These are phyloP conservation scores for Chlamydomonas sp. DNA, from an alignment of 139 green algal species.

Conservation along the genomic window DNA sequence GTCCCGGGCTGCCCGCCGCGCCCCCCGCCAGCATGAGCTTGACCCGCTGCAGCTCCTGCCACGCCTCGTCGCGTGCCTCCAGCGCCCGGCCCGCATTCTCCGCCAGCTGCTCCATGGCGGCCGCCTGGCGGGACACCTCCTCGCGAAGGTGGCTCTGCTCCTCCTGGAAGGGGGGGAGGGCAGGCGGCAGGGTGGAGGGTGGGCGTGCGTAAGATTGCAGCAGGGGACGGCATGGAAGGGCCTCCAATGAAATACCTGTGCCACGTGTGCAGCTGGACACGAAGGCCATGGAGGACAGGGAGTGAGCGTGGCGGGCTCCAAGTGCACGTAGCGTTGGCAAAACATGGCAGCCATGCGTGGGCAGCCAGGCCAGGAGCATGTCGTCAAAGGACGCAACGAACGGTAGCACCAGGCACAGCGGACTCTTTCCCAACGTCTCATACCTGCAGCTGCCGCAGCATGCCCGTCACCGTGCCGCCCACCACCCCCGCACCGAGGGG, in stretches of 20 bases:
- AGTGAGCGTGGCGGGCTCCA: no score
- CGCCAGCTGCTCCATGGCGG: conserved; percentile 32
- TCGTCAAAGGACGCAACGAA: no score
- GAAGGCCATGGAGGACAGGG: no score
- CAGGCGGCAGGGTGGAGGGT: not conserved
- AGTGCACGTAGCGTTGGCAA: no score
- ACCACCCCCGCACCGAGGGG: no score
- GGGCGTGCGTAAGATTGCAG: not conserved
- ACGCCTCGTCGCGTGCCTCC: conserved; percentile 23
- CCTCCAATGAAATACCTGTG: no score
- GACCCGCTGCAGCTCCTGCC: conserved; percentile 35
- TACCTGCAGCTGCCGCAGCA: conserved; percentile 25
- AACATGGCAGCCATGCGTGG: no score
- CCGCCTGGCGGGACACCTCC: conserved; percentile 38
- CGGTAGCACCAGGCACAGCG: no score
- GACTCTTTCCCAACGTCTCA: not conserved
- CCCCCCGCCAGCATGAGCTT: not conserved
- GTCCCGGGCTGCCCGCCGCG: not conserved
- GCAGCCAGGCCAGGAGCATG: no score
- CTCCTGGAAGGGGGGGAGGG: conserved; percentile 5
- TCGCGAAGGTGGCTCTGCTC: conserved; percentile 44
- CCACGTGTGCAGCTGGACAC: no score
- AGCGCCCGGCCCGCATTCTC: conserved; percentile 16
- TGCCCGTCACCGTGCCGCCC: not conserved
- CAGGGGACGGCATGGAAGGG: no score